phyloP scores from a whole-genome alignment of 176 grass and related monocot species.

The Triticum turgidum region DNA sequence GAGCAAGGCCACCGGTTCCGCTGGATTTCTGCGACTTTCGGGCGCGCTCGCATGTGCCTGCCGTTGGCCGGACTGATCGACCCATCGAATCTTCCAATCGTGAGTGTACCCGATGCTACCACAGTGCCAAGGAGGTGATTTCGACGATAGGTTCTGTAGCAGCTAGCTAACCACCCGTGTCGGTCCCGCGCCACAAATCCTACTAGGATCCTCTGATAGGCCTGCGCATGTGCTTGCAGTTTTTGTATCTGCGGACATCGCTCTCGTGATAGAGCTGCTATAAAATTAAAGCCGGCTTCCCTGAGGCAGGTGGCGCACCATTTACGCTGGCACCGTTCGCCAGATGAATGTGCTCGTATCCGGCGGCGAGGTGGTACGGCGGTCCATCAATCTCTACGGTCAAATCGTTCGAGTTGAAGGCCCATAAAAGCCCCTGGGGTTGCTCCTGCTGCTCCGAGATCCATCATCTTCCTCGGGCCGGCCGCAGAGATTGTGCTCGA shows the following conservation, averaged over 20 bases:
- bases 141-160: not conserved
- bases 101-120: not conserved
- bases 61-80: not conserved
- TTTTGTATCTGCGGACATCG: not conserved
- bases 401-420: not conserved
- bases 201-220: constrained; percentile 12
- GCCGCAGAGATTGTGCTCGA: not conserved
- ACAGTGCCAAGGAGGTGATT: not conserved
- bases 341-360: not conserved
- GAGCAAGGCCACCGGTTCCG: constrained; percentile 3
- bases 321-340: not conserved
- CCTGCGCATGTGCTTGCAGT: not conserved
- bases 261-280: not conserved
- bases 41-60: not conserved
- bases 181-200: not conserved
- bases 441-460: not conserved
- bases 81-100: not conserved
- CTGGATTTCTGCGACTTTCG: constrained; percentile 21
- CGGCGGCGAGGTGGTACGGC: not conserved
- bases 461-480: not conserved
- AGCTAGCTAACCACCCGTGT: not conserved
- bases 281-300: not conserved
- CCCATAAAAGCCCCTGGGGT: not conserved
- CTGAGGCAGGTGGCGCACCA: not conserved
- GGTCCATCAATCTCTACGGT: not conserved